Conservation (phyloP, 768 basidiomycete genomes). For the Amanita subjunquillea region DNA sequence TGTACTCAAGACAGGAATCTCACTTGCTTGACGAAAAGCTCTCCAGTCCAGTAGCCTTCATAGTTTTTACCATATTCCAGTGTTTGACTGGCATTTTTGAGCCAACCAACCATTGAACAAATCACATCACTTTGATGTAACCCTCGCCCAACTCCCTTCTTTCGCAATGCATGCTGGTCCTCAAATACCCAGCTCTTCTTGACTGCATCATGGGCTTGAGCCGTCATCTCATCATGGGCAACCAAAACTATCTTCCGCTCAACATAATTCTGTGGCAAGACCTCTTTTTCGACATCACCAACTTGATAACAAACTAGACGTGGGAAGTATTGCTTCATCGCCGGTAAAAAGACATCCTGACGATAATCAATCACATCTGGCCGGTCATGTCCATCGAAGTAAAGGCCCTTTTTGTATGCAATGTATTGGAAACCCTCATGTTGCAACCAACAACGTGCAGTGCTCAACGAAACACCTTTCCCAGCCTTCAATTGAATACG, state of each 20-base stretch:
- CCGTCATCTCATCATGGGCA: conserved; percentile 30
- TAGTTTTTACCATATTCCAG: conserved; percentile 35
- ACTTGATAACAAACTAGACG: neutral
- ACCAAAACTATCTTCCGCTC: conserved; percentile 17
- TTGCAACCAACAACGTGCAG: conserved; percentile 19
- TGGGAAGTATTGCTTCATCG: conserved; percentile 12
- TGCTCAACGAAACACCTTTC: conserved; percentile 20
- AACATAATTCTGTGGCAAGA: conserved; percentile 13
- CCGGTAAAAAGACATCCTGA: conserved; percentile 19
- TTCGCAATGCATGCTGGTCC: conserved; percentile 21
- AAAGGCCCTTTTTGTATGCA: conserved; percentile 14
- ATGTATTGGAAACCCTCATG: conserved; percentile 18
- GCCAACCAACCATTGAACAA: conserved; percentile 19
- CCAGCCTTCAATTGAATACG: conserved; percentile 16
- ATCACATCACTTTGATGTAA: conserved; percentile 28
- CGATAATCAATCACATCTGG: conserved; percentile 19
- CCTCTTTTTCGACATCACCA: conserved; percentile 8
- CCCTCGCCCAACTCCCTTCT: conserved; percentile 28
- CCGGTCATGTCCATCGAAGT: conserved; percentile 21
- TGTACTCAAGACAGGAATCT: too few relatives aligned
- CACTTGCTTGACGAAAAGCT: conserved; percentile 15
- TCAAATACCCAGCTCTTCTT: conserved; percentile 24
- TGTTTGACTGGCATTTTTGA: conserved; percentile 20
- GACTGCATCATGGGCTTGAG: conserved; percentile 25
- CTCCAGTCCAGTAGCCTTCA: conserved; percentile 27